phyloP scores from a whole-genome alignment of 306 rosid genomes.

The Cicer cuneatum region DNA sequence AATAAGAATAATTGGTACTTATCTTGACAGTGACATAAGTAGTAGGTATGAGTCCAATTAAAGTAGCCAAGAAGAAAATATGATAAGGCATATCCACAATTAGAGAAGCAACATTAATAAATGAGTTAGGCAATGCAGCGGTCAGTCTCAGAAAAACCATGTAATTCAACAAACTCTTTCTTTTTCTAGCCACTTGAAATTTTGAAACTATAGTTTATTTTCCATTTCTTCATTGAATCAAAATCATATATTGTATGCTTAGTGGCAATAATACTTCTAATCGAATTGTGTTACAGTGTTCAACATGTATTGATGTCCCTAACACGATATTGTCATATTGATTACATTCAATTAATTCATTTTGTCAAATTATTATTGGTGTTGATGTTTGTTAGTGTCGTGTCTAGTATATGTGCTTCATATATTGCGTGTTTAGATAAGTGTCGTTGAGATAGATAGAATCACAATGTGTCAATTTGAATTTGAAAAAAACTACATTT shows the following conservation, averaged over 20 bases:
- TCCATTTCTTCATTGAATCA: background rate
- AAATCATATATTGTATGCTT: too few relatives aligned
- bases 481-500: too few relatives aligned
- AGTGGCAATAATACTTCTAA: too few relatives aligned
- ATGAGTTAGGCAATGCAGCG: conserved; percentile 87
- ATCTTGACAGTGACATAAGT: conserved; percentile 96
- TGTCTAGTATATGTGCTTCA: too few relatives aligned
- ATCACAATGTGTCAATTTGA: too few relatives aligned
- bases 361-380: too few relatives aligned
- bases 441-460: too few relatives aligned
- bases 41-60: conserved; percentile 87
- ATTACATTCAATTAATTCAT: background rate
- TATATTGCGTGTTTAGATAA: too few relatives aligned
- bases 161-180: conserved; percentile 77
- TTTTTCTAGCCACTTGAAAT: conserved; percentile 86
- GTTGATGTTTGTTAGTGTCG: too few relatives aligned
- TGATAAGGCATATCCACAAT: conserved; percentile 95
- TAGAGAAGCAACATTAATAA: conserved; percentile 92
- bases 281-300: too few relatives aligned
- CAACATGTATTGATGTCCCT: background rate
- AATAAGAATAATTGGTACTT: conserved; percentile 3
- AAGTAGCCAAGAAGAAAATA: conserved; percentile 77
- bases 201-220: conserved; percentile 24
- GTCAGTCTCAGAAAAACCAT: conserved; percentile 96
- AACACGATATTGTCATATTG: background rate